Evolutionary conservation across 1,284 basidiomycete genomes (phyloP).

Genomic region (Pterulicium gracile): DNA sequence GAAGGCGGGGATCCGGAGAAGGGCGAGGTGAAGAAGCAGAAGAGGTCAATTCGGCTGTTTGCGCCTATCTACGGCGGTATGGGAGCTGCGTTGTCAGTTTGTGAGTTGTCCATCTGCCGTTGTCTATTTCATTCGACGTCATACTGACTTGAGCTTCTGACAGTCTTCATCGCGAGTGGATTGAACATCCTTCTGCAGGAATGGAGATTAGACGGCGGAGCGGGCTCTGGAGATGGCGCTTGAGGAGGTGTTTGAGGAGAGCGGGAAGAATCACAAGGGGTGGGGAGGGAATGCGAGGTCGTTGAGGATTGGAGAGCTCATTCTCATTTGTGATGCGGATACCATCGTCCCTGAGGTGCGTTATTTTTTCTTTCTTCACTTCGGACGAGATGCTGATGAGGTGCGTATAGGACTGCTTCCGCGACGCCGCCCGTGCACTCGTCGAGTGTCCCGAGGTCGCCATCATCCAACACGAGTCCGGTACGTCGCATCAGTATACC

Average conservation of each 20-base stretch:
- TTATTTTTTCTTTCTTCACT: constrained; percentile 4
- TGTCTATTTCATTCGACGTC: too few relatives aligned
- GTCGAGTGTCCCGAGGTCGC: constrained; percentile 67
- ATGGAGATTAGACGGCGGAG: constrained; percentile 57
- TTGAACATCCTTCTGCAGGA: constrained; percentile 50
- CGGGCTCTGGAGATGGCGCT: constrained; percentile 51
- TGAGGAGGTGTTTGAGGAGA: constrained; percentile 56
- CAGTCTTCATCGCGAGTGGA: constrained; percentile 57
- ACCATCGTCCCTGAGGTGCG: constrained; percentile 70
- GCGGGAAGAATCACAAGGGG: constrained; percentile 23
- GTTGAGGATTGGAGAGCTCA: constrained; percentile 19
- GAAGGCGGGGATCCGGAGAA: constrained; percentile 52
- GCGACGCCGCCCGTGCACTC: constrained; percentile 79
- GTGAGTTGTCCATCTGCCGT: too few relatives aligned
- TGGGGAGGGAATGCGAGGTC: not conserved
- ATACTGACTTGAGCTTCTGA: too few relatives aligned
- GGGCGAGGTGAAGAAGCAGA: constrained; percentile 22
- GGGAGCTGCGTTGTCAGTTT: constrained; percentile 50
- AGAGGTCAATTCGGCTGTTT: constrained; percentile 62
- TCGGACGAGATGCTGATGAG: constrained; percentile 4
- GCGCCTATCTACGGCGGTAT: constrained; percentile 73
- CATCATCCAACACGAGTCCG: constrained; percentile 78
- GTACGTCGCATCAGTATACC: constrained; percentile 5
- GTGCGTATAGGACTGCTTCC: constrained; percentile 78
- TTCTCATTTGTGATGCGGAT: constrained; percentile 71